A percentile compares a stretch with the other conserved stretches of the same genome.
Evolutionary conservation across 139 green algal genomes (phyloP).

Genomic region (Chlamydomonas sphaeroides): DNA sequence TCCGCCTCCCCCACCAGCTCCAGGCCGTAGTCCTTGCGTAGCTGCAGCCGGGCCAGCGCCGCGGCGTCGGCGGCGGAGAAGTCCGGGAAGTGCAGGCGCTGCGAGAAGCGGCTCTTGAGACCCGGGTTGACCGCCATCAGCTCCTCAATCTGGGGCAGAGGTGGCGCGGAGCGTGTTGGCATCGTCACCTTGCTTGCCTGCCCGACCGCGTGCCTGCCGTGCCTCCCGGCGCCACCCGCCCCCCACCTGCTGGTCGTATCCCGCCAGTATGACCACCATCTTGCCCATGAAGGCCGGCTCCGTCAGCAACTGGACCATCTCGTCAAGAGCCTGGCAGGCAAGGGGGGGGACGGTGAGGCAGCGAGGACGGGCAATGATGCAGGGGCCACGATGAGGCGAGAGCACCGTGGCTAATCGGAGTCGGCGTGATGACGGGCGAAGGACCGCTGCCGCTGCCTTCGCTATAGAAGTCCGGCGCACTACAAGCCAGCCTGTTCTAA

Average conservation of each 20-base stretch:
- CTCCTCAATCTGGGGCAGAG: constrained; percentile 45
- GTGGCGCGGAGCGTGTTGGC: too few species aligned
- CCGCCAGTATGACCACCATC: constrained; percentile 69
- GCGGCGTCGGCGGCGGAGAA: constrained; percentile 45
- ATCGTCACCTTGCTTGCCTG: too few species aligned
- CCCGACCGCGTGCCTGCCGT: too few species aligned
- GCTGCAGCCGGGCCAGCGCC: constrained; percentile 43
- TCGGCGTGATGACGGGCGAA: too few species aligned
- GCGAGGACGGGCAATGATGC: too few species aligned
- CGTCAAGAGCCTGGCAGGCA: constrained; percentile 48
- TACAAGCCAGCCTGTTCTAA: too few species aligned
- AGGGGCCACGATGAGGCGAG: too few species aligned
- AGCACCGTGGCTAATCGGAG: too few species aligned
- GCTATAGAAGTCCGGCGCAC: too few species aligned
- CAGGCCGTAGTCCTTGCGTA: constrained; percentile 36
- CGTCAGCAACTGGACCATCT: constrained; percentile 65
- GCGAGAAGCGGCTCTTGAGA: constrained; percentile 65
- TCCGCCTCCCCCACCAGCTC: constrained; percentile 23
- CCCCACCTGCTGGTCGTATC: constrained; percentile 53
- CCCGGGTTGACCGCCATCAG: constrained; percentile 61
- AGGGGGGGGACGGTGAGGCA: too few species aligned
- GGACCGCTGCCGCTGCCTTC: too few species aligned
- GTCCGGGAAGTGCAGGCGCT: constrained; percentile 55
- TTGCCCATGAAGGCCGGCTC: constrained; percentile 52
- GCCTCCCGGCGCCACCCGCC: background rate